Base-by-base conservation (phyloP, 1,284 basidiomycete species). In the Rhizopogon hawkerae region DNA sequence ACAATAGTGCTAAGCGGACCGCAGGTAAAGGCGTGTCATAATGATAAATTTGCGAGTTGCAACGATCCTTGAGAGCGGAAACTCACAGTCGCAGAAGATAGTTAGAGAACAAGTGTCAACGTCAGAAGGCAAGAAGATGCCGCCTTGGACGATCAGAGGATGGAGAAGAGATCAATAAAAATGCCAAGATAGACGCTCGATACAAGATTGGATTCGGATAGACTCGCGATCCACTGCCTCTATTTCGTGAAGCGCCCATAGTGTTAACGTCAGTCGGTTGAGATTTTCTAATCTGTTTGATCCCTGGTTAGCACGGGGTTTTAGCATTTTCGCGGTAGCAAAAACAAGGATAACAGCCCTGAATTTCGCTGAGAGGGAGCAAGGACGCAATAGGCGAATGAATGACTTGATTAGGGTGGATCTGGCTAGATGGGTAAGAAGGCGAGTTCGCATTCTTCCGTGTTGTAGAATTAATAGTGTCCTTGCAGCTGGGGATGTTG, bases 191-290 rank as follows among this genome's bases (percentile, higher is more conserved):
- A 42, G 31, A 46, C 26, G 23, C n/a, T 14, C 13, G 4, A 14
- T 43, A n/a, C 42, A 47, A 13, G 38, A 35, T 46, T 18, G 43
- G 58, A 64, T 66, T 23, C 21, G 21, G 54, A 59, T 39, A 52
- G 62, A 64, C 59, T 65, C 49, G 61, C 64, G 64, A 62, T 65
- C 58, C 44, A 14, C 31, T 51, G 56, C 60, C 47, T 33, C 46
- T 46, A 43, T 46, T 47, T 45, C 23, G 18, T 54, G 35, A 47
- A 46, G 47, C 57, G 52, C 54, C 33, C 43, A 39, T 23, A 1
- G 4, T 50, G 48, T 13, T 51, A 43, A 50, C 38, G 39, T 46
- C 56, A 55, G 60, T 63, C 61, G 62, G 31, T 48, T 50, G 45
- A 49, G 49, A 53, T 54, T 58, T 58, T 60, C 48, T 36, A 48